A percentile compares a stretch with the other conserved stretches of the same genome.
Evolutionary conservation across 2,329 filamentous ascomycete species (phyloP).

Genomic region (Penicillium thymicola): DNA sequence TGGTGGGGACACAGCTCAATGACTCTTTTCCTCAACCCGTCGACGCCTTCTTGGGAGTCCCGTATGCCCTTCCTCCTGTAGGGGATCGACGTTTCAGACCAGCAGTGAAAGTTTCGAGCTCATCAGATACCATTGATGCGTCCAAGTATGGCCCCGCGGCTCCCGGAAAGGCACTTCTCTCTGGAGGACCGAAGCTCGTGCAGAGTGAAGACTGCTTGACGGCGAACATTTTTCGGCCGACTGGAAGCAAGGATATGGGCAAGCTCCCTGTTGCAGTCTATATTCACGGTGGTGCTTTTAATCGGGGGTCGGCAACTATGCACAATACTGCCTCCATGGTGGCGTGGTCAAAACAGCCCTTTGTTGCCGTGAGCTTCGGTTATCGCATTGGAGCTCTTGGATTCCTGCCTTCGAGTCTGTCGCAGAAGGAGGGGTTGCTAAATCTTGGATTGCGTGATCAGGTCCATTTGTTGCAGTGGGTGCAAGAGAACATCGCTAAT

Average conservation of each 20-base stretch:
- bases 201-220: conserved; percentile 47
- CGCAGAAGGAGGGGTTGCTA: conserved; percentile 53
- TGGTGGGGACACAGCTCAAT: conserved; percentile 28
- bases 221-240: conserved; percentile 41
- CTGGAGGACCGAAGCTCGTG: conserved; percentile 49
- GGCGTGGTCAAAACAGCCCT: conserved; percentile 48
- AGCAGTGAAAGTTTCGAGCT: conserved; percentile 28
- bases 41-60: conserved; percentile 49
- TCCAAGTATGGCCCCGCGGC: conserved; percentile 34
- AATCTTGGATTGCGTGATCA: conserved; percentile 41
- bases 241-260: conserved; percentile 7
- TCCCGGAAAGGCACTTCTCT: conserved; percentile 47
- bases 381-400: conserved; percentile 55
- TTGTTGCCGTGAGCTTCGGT: conserved; percentile 46
- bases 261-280: conserved; percentile 43
- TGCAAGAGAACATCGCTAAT: conserved; percentile 23
- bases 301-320: conserved; percentile 32
- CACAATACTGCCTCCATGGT: conserved; percentile 63
- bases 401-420: conserved; percentile 60
- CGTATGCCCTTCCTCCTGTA: conserved; percentile 48
- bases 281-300: conserved; percentile 42
- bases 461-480: conserved; percentile 32
- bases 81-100: conserved; percentile 48
- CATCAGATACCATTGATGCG: conserved; percentile 34
- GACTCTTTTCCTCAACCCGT: conserved; percentile 26